Evolutionary conservation across 306 rosid species (phyloP).

Genomic region (Sesbania bispinosa): DNA sequence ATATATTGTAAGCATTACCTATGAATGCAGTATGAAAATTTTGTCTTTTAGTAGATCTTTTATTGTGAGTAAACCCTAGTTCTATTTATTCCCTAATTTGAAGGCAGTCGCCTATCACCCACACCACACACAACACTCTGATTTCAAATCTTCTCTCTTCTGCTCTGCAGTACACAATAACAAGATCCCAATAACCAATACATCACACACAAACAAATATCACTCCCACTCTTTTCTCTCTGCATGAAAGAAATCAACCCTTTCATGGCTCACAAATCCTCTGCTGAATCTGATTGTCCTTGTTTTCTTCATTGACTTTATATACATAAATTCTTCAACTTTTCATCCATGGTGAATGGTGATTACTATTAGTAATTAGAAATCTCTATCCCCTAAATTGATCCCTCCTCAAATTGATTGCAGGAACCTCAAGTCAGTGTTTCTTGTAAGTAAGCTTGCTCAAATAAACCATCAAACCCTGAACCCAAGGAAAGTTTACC

Average conservation of each 20-base stretch:
- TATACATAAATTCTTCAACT: conserved; percentile 47
- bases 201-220: neutral
- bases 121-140: conserved; percentile 34
- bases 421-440: conserved; percentile 37
- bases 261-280: conserved; percentile 37
- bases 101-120: too few relatives aligned
- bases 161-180: too few relatives aligned
- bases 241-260: too few relatives aligned
- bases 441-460: conserved; percentile 26
- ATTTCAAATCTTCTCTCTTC: neutral
- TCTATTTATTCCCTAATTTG: too few relatives aligned
- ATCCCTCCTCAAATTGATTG: conserved; percentile 11
- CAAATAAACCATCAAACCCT: conserved; percentile 34
- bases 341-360: conserved; percentile 60
- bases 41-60: too few relatives aligned
- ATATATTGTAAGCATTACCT: too few relatives aligned
- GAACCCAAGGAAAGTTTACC: conserved; percentile 29
- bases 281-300: conserved; percentile 22
- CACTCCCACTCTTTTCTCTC: neutral
- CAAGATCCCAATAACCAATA: too few relatives aligned
- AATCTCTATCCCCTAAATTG: neutral
- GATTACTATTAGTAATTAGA: conserved; percentile 30
- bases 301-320: conserved; percentile 25
- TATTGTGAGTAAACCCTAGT: too few relatives aligned
- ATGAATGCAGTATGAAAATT: too few relatives aligned